Base-by-base conservation (phyloP, 768 basidiomycete genomes). In the Dictyophora rubrovolvata region DNA sequence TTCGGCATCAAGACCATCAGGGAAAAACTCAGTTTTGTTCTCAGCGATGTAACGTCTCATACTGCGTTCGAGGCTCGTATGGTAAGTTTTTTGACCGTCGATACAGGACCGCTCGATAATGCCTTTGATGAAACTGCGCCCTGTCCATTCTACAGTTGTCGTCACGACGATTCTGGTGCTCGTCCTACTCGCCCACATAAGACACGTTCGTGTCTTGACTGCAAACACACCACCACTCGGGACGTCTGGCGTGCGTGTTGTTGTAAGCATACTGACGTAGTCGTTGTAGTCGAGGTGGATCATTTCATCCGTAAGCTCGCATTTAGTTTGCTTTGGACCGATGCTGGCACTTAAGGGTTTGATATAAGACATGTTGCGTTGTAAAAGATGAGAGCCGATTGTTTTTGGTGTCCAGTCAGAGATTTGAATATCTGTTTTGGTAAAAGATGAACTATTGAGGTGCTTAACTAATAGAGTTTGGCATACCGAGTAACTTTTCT, bases 61-160 rank as follows among this genome's bases (percentile, higher is more conserved):
- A 2, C 84, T 84, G 63, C 76, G 79, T 64, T 93, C 91, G 9
- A 97, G 79, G 48, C 91, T 93, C 9, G 69, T 67, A 68, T 96
- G 91, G 66, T 93, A 95, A 34, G 78, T 74, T 69, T 86, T 93
- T 68, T 98, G 95, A 5, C 95, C 95, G 14, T 95, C 93, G 35
- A 97, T 84, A 11, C 83, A 86, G 1, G 89, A 91, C 62, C 80
- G 84, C 69, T 97, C 94, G 63, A 98, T 97, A 64, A 99, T 89
- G 56, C 91, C 94, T 73, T 90, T 95, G 71, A 99, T 93, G 73
- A 97, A 98, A 72, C 91, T 94, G 65, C 93, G 80, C 48, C 94
- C 94, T 0, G 90, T 91, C 93, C 95, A 99, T 61, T 97, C 94
- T 1, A 98, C 90, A 63, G 87, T 82, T 4, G 89, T 92, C 47